Evolutionary conservation across 2,329 filamentous ascomycete species (phyloP).

Genomic region (Fusarium penzigii): DNA sequence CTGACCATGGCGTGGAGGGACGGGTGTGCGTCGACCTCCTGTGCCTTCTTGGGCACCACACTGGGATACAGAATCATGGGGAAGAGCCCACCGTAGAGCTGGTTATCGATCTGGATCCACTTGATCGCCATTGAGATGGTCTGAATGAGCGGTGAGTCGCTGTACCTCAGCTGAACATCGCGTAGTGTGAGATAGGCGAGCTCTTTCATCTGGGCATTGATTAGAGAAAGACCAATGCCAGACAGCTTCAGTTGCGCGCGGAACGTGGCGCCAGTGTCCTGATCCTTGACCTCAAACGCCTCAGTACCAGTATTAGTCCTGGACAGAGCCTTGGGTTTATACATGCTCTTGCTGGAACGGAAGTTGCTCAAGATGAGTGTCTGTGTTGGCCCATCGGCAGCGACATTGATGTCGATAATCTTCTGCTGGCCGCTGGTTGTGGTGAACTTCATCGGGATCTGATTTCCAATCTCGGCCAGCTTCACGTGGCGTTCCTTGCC

Average conservation of each 20-base stretch:
- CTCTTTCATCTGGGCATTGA: slow-evolving; percentile 90
- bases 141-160: slow-evolving; percentile 91
- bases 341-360: slow-evolving; percentile 88
- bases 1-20: slow-evolving; percentile 92
- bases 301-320: slow-evolving; percentile 53
- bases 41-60: slow-evolving; percentile 94
- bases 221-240: slow-evolving; percentile 87
- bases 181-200: slow-evolving; percentile 91
- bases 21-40: slow-evolving; percentile 94
- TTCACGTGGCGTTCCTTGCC: slow-evolving; percentile 80
- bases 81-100: slow-evolving; percentile 97
- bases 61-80: slow-evolving; percentile 96
- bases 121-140: slow-evolving; percentile 89
- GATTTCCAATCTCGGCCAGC: slow-evolving; percentile 92
- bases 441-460: slow-evolving; percentile 89
- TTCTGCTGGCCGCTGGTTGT: slow-evolving; percentile 69
- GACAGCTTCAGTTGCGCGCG: slow-evolving; percentile 85
- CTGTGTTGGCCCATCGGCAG: slow-evolving; percentile 92
- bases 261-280: slow-evolving; percentile 86
- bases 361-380: slow-evolving; percentile 94
- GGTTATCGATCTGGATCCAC: slow-evolving; percentile 99
- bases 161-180: slow-evolving; percentile 87
- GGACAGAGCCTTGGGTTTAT: slow-evolving; percentile 60
- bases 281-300: slow-evolving; percentile 86
- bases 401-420: slow-evolving; percentile 95